Percentiles rank a stretch among this genome's conserved stretches.
Evolutionary conservation across 805 yeast species (phyloP).

Genomic region (Sugiyamaella mastotermitis): DNA sequence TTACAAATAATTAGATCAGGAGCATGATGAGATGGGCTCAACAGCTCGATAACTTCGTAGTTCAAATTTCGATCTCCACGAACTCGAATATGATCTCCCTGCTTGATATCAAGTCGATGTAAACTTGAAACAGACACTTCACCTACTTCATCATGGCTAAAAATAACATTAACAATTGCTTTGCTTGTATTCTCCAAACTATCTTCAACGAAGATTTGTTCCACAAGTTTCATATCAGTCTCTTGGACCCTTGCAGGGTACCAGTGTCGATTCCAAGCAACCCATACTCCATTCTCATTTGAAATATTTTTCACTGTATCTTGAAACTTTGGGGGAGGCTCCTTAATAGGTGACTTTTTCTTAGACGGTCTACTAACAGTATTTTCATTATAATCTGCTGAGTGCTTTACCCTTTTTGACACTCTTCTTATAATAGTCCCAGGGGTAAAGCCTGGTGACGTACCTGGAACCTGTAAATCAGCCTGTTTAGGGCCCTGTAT

Average conservation of each 20-base stretch:
- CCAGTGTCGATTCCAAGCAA: constrained; percentile 1
- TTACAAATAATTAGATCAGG: neutral
- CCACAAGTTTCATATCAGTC: no score
- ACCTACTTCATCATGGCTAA: constrained; percentile 11
- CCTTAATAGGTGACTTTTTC: no score
- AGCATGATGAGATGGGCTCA: neutral
- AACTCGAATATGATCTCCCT: constrained; percentile 18
- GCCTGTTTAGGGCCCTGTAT: no score
- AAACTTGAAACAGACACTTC: constrained; percentile 4
- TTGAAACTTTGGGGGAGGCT: neutral
- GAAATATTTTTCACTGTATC: neutral
- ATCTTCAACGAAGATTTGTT: no score
- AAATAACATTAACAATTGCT: constrained; percentile 4
- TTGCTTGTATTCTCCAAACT: no score
- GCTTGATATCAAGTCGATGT: constrained; percentile 13
- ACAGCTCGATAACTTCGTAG: constrained; percentile 13
- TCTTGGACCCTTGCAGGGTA: neutral
- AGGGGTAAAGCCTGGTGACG: no score
- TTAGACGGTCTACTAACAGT: no score
- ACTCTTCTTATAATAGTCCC: no score
- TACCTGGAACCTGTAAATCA: no score
- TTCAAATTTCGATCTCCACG: constrained; percentile 11
- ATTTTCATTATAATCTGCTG: no score
- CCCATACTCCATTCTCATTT: constrained; percentile 5
- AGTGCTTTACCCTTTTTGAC: no score